phyloP scores from a whole-genome alignment of 257 asterid species.

The Solanum neorickii region DNA sequence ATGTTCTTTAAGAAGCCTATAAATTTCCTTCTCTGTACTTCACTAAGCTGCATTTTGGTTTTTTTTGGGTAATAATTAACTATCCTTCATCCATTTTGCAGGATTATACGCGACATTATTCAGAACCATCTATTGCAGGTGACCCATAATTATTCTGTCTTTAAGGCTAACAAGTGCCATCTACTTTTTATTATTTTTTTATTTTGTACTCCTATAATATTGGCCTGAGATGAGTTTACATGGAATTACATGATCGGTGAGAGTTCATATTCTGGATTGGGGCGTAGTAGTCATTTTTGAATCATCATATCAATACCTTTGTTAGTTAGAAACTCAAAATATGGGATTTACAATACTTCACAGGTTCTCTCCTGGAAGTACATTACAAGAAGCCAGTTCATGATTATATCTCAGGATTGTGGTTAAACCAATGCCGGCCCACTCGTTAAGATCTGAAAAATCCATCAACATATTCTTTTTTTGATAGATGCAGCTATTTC shows the following conservation, averaged over 20 bases:
- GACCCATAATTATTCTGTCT: slow-evolving; percentile 1
- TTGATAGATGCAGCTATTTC: background rate
- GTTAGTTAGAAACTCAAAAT: background rate
- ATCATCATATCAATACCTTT: background rate
- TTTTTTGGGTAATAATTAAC: background rate
- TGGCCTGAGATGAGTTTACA: background rate
- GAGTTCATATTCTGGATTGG: background rate
- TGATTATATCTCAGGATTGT: background rate
- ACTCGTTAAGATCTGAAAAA: background rate
- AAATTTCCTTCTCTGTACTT: background rate
- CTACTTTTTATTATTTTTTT: background rate
- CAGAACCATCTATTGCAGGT: slow-evolving; percentile 94
- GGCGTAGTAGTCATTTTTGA: background rate
- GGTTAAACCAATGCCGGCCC: background rate
- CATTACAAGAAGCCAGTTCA: background rate
- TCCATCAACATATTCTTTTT: background rate
- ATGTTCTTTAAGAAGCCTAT: background rate
- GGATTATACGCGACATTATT: slow-evolving; percentile 87
- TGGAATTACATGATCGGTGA: background rate
- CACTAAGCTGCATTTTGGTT: background rate
- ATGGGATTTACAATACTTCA: background rate
- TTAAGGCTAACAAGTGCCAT: background rate
- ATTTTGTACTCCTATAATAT: background rate
- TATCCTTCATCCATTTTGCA: slow-evolving; percentile 21
- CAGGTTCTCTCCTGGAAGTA: background rate